Conservation (phyloP, 805 yeast genomes). For the Yueomyces sp. region DNA sequence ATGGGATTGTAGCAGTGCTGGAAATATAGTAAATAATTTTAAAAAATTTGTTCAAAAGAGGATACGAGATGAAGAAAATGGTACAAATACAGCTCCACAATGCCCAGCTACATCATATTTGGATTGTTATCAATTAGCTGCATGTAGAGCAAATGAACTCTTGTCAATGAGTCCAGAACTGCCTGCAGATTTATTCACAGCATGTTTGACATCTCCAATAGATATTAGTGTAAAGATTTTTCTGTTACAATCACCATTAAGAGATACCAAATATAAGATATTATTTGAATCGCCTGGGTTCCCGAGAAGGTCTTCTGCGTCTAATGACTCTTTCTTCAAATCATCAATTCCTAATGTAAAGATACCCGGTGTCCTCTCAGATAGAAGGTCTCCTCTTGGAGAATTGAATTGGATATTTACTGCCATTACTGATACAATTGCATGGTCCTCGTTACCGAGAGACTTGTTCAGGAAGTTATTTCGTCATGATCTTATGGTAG, state of each 20-base stretch:
- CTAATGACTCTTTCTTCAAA: constrained; percentile 8
- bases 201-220: constrained; percentile 90
- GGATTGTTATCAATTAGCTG: constrained; percentile 87
- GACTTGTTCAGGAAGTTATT: constrained; percentile 81
- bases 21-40: constrained; percentile 81
- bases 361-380: constrained; percentile 85
- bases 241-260: constrained; percentile 66
- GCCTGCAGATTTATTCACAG: constrained; percentile 92
- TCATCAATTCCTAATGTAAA: constrained; percentile 31
- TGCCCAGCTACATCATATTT: constrained; percentile 40
- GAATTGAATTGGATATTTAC: constrained; percentile 96
- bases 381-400: constrained; percentile 88
- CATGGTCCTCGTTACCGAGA: constrained; percentile 86
- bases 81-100: constrained; percentile 29
- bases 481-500: constrained; percentile 92
- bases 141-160: constrained; percentile 75
- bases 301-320: constrained; percentile 1
- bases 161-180: constrained; percentile 87
- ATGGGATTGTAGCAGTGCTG: constrained; percentile 90
- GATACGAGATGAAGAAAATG: constrained; percentile 70
- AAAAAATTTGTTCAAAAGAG: constrained; percentile 82
- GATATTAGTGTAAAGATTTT: constrained; percentile 90
- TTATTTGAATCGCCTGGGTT: constrained; percentile 25
- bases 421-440: constrained; percentile 94
- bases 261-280: constrained; percentile 29